Base-by-base conservation (phyloP, 371 early-diverging fungal species). In the Batkoa obscura region DNA sequence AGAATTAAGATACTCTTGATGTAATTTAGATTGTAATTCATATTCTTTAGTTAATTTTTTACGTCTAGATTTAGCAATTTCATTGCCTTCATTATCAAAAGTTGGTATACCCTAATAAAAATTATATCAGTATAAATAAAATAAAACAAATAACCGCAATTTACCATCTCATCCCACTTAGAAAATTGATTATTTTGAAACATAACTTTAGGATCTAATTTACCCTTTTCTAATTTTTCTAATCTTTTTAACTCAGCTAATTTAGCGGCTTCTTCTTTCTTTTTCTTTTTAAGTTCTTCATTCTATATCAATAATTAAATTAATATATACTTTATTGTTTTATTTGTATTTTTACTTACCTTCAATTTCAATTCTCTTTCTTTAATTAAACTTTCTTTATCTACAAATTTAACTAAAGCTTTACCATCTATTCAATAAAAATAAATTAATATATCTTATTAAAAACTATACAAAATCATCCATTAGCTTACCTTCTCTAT, bases 11-110 rank as follows among this genome's bases (percentile, higher is more conserved):
- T 86, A 94, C 68, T 92, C 85, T 38, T 75, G 72, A 62, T 94
- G 90, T 41, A 94, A 68, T 68, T 89, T 90, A 56, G 70, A 74
- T 67, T 94, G 95, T 1, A 68, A 68, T 10, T 86, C 85, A 60
- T 72, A 81, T 62, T 88, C 88, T 72, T 94, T 94, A 55, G 73
- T 66, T 52, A 92, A 68, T 69, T 90, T 91, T 78, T 94, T 94
- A 50, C 72, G 62, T 62, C 79, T 70, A 62, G 75, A 79, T 73
- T 90, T 92, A 59, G 89, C 62, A 46, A 93, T 62, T 60, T 87
- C 86, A 55, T 78, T 79, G 36, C 94, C 93, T 6, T 78, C 76
- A 45, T 66, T 72, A 58, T 88, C 87, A 55, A 82, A 81, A 43
- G 87, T 83, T 2, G 95, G 95, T 30, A 94, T 65, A n/a, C 95